phyloP scores from a whole-genome alignment of 2,329 filamentous ascomycete species.

The Ophiostoma novo-ulmi region DNA sequence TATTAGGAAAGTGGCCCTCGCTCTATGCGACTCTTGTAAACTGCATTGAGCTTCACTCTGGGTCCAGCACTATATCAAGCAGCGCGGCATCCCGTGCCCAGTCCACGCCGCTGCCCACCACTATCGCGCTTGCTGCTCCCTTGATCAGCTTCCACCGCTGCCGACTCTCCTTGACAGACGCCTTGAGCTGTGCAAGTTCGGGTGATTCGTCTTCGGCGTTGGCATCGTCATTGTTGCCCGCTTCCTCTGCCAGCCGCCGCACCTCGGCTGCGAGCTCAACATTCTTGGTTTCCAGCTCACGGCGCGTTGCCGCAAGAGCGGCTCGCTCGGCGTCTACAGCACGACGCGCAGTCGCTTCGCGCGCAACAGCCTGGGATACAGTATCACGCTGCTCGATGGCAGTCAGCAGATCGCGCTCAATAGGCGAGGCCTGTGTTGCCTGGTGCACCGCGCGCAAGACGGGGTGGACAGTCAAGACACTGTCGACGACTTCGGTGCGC shows the following conservation, averaged over 20 bases:
- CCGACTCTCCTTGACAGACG: constrained; percentile 55
- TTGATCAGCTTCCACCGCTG: constrained; percentile 71
- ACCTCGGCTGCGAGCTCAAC: constrained; percentile 57
- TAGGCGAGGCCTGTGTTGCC: constrained; percentile 56
- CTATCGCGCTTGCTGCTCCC: constrained; percentile 68
- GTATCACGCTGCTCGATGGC: constrained; percentile 63
- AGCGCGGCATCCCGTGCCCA: constrained; percentile 69
- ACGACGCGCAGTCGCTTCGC: constrained; percentile 51
- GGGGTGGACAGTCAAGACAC: constrained; percentile 66
- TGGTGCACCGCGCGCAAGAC: constrained; percentile 72
- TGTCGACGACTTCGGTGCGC: constrained; percentile 63
- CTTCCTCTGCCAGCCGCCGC: constrained; percentile 48
- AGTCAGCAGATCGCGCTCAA: constrained; percentile 65
- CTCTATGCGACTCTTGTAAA: background rate
- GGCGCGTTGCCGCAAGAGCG: constrained; percentile 53
- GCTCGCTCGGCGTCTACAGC: constrained; percentile 50
- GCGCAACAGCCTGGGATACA: constrained; percentile 58
- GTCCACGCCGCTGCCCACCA: constrained; percentile 76
- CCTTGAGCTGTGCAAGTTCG: constrained; percentile 55
- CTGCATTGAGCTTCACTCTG: constrained; percentile 37
- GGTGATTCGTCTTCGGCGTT: constrained; percentile 36
- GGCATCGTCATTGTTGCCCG: constrained; percentile 41
- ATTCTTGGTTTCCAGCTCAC: constrained; percentile 55
- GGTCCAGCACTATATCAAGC: constrained; percentile 66
- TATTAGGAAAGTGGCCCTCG: background rate